Base-by-base conservation (phyloP, 257 asterid species). In the Linaria vulgaris region DNA sequence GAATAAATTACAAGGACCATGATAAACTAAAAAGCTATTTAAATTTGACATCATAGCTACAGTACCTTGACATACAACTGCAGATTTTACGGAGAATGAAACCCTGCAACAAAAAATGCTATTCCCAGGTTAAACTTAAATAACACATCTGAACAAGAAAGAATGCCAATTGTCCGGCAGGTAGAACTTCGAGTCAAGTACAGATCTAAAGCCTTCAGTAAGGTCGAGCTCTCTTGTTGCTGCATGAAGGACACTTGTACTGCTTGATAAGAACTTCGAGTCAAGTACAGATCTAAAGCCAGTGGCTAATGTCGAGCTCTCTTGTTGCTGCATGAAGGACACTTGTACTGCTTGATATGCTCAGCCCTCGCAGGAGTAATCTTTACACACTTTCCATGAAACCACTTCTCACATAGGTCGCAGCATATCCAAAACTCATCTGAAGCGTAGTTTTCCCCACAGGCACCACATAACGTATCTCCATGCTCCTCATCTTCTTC, bases 371-470 rank as follows among this genome's bases (percentile, higher is more conserved):
- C 86, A 22, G 91, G 90, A 17, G 91, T 87, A 44, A 90, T 83
- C 83, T 87, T 87, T 66, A 87, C 96, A n/a, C 96, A 90, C 70
- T 85, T 76, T 17, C 97, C 97, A 53, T 87, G 97, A 74, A 85
- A 87, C 97, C 97, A 90, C 67, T 71, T 85, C 82, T 87, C 92
- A 38, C 96, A 87, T 20, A 73, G 60, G 69, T 90, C 96, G 16
- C 97, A 90, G 71, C 87, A 87, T 53, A 90, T 90, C 96, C 95
- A 87, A 74, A 85, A 90, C 47, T 85, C 91, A 53, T 81, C 88
- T 0, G 84, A 70, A 49, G 81, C 83, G 46, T 87, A 84, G 64
- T 76, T 81, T 22, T 80, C 83, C 0, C 83, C 85, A 63, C 96
- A 89, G 9, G 82, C 78, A 0, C 96, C 95, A 1, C 95, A 86